These are phyloP conservation scores for Stephania yunnanensis DNA, from an alignment of 164 flowering plant genomes.

Conservation along the genomic window DNA sequence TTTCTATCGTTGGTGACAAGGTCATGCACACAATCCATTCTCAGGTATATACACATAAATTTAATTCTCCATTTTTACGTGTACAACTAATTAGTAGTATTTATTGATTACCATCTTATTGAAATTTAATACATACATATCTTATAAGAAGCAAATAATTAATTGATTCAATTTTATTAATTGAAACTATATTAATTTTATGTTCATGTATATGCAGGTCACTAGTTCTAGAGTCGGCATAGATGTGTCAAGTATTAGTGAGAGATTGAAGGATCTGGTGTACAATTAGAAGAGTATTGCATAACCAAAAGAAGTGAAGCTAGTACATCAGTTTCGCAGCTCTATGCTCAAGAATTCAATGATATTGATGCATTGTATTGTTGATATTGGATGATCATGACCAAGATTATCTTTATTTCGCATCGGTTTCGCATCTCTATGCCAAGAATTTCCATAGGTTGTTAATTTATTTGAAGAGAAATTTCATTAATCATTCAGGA, in stretches of 20 bases:
- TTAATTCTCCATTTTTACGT: not conserved
- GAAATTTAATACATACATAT: not conserved
- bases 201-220: conserved; percentile 23
- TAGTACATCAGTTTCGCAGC: no score
- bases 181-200: not conserved
- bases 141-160: not conserved
- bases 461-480: no score
- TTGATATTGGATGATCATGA: not conserved
- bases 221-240: conserved; percentile 46
- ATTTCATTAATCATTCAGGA: no score
- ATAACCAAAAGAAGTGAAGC: not conserved
- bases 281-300: not conserved
- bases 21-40: conserved; percentile 28
- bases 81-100: no score
- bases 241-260: conserved; percentile 36
- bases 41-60: conserved; percentile 10
- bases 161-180: no score
- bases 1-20: conserved; percentile 30
- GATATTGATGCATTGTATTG: no score
- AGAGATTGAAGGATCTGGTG: conserved; percentile 37
- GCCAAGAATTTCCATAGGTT: no score
- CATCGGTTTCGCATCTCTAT: no score
- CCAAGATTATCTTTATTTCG: no score
- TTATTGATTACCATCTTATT: no score
- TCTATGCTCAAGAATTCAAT: no score